Percentiles rank a stretch among this genome's conserved stretches.
Evolutionary conservation across 306 rosid genomes (phyloP).

Genomic region (Vicia faba): DNA sequence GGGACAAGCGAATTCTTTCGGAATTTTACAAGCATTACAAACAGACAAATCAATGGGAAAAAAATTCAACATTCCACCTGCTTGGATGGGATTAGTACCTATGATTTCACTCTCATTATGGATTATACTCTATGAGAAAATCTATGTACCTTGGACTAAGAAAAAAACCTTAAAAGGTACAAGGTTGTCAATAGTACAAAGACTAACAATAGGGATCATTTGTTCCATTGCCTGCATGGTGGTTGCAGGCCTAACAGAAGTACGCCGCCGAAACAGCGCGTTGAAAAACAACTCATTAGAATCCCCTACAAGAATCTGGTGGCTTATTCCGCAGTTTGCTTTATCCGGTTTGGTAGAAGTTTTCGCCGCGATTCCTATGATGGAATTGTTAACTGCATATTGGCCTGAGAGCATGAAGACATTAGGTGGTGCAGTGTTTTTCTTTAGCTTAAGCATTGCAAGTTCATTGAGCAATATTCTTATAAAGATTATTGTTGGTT

Average conservation of each 20-base stretch:
- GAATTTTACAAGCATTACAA: slow-evolving; percentile 64
- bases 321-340: slow-evolving; percentile 58
- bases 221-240: slow-evolving; percentile 52
- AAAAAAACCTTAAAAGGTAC: slow-evolving; percentile 10
- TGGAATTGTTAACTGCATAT: slow-evolving; percentile 58
- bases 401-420: slow-evolving; percentile 70
- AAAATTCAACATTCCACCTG: slow-evolving; percentile 59
- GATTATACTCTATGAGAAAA: slow-evolving; percentile 55
- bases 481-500: slow-evolving; percentile 25
- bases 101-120: slow-evolving; percentile 58
- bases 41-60: slow-evolving; percentile 48
- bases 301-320: slow-evolving; percentile 45
- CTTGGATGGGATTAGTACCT: slow-evolving; percentile 57
- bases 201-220: slow-evolving; percentile 51
- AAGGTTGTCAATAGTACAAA: slow-evolving; percentile 49
- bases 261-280: slow-evolving; percentile 41
- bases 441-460: slow-evolving; percentile 49
- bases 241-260: slow-evolving; percentile 51
- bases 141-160: slow-evolving; percentile 40
- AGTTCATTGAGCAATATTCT: slow-evolving; percentile 48
- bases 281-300: slow-evolving; percentile 32
- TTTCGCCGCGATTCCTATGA: slow-evolving; percentile 58
- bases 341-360: slow-evolving; percentile 60
- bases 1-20: slow-evolving; percentile 55
- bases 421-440: slow-evolving; percentile 63